Base-by-base conservation (phyloP, 2,329 filamentous ascomycete species). In the Xylaria sp. region DNA sequence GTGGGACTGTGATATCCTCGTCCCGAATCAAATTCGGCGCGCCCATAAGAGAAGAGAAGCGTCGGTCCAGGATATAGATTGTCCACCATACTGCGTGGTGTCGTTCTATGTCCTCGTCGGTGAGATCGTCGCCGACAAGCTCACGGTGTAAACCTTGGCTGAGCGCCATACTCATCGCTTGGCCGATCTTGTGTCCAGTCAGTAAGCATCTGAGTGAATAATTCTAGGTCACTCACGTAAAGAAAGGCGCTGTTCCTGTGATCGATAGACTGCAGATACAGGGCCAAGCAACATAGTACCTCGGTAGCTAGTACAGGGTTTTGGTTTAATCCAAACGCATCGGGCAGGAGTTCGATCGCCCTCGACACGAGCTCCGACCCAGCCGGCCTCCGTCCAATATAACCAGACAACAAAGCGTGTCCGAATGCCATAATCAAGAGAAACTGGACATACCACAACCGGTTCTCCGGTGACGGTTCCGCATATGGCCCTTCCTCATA, bases 241-340 rank as follows among this genome's bases (percentile, higher is more conserved):
- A 65, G 31, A 52, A 59, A 65, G 7, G 54, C 63, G 23, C 55
- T 54, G 9, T 25, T 59, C 46, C 55, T 41, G 20, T 65, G 55
- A 31, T 65, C 63, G 55, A 65, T 59, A 2, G 55, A 65, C 46
- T 59, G 55, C 31, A 65, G 63, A 52, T 65, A 65, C 13, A 65
- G 54, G 13, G 55, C 63, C 23, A 65, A 46, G 25, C 63, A 65
- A 34, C 63, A 65, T 34, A 65, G 31, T 34, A 65, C 50, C 55
- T 65, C 63, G 1, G 44, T 50, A 57, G 63, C 56, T 28, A 65
- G 34, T 13, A 52, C 54, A 0, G 55, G 63, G 18, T 59, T 44
- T 37, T 59, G 54, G n/a, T 65, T 65, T 7, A 65, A 37, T 12
- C 44, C 63, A 46, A 65, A 54, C 7, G 63, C 31, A 54, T 65